Evolutionary conservation across 495 filamentous ascomycete genomes (phyloP), one percentile per base, ranked within the genome.

Genomic region (Cercophora scortea): DNA sequence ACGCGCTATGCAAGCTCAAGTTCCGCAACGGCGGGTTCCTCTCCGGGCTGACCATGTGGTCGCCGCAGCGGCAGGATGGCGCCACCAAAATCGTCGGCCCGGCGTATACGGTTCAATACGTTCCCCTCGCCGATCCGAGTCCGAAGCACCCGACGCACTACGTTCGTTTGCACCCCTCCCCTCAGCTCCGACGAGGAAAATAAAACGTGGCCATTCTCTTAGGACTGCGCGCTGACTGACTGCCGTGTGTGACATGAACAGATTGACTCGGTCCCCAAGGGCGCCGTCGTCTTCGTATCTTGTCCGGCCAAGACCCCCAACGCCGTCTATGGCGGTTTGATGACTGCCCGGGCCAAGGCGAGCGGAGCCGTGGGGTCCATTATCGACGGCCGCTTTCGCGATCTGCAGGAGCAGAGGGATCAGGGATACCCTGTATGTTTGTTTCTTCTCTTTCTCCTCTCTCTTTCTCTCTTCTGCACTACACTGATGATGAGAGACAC

Each of bases 241-340:
- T n/a, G n/a, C n/a, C n/a, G n/a, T n/a, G n/a, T n/a, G n/a, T n/a
- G n/a, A n/a, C 36, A 52, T 17, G 32, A n/a, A n/a, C 47, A 80
- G 79, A 80, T 79, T 52, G 80, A 83, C 55, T 59, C 67, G 0
- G 69, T 83, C 18, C 78, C 79, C 6, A 45, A 66, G 3, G 74
- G 71, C 17, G 69, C 73, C 11, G 71, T 83, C 0, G 58, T 83
- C 11, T 82, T 83, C 55, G 74, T 83, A 16, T 81, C 80, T 5
- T 74, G 73, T 45, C 78, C 78, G 1, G 65, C 73, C 11, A 66
- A 64, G 13, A 70, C 71, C 25, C 68, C 75, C 39, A 83, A 80
- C 46, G 80, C 80, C 10, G 72, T 77, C 19, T 84, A 78, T 55
- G 81, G 81, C 18, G 79, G 81, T 1, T 64, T 84, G 9, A 83